Percentiles rank a stretch among this genome's conserved stretches.
Conservation (phyloP, 164 flowering plant species). For the Kalanchoe fedtschenkoi region DNA sequence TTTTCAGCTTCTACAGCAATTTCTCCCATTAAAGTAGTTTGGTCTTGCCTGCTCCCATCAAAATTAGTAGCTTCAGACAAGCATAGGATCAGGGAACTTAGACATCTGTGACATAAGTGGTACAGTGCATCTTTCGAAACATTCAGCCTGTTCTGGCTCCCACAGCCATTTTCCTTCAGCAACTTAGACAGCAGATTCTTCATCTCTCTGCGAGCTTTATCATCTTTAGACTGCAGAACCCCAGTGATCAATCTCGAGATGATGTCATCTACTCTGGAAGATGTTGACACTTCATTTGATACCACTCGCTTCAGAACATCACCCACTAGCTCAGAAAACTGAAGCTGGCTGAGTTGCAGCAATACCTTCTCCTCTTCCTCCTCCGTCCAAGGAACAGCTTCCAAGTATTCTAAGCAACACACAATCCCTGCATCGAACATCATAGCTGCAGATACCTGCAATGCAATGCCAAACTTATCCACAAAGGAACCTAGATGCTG, state of each 20-base stretch:
- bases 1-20: constrained; percentile 85
- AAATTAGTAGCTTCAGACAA: constrained; percentile 46
- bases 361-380: constrained; percentile 72
- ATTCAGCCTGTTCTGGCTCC: constrained; percentile 20
- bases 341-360: constrained; percentile 41
- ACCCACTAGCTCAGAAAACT: constrained; percentile 29
- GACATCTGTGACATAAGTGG: constrained; percentile 59
- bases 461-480: constrained; percentile 2
- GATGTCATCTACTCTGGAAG: constrained; percentile 41
- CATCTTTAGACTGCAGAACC: constrained; percentile 74
- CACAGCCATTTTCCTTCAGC: constrained; percentile 44
- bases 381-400: constrained; percentile 88
- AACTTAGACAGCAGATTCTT: constrained; percentile 48
- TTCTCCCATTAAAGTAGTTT: constrained; percentile 57
- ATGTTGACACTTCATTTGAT: constrained; percentile 41
- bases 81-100: constrained; percentile 54
- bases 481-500: not conserved
- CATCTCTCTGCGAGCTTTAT: constrained; percentile 82
- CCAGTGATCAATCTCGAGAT: constrained; percentile 42
- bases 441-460: constrained; percentile 67
- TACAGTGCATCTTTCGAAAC: constrained; percentile 62
- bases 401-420: constrained; percentile 76
- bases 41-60: constrained; percentile 43
- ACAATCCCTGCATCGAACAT: constrained; percentile 55
- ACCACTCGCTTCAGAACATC: constrained; percentile 57